phyloP scores from a whole-genome alignment of 352 stramenopile species.

The Phytophthora melonis region DNA sequence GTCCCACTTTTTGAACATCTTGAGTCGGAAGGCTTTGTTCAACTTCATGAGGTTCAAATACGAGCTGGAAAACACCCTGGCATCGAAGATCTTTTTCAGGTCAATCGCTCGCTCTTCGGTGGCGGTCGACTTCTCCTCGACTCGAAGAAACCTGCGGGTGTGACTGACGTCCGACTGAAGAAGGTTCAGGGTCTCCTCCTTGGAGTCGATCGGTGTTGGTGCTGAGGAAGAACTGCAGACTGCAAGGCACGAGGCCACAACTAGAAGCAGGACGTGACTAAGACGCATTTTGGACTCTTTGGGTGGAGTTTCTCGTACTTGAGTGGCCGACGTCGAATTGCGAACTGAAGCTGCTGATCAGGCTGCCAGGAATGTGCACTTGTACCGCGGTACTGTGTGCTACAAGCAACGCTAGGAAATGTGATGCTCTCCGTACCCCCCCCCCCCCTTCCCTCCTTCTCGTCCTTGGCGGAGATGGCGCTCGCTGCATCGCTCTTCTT shows the following conservation, averaged over 20 bases:
- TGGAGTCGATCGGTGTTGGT: not conserved
- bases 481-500: no score
- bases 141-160: not conserved
- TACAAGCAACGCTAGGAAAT: no score
- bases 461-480: no score
- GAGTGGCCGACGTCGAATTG: not conserved
- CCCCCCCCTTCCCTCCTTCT: no score
- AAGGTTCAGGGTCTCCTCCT: not conserved
- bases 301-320: not conserved
- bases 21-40: not conserved
- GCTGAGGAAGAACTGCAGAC: not conserved
- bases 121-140: not conserved
- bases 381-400: no score
- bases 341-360: not conserved
- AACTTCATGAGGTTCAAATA: not conserved
- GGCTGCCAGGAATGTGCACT: no score
- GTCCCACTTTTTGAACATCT: slow-evolving; percentile 9
- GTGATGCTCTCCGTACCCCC: no score
- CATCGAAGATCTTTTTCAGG: not conserved
- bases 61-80: not conserved
- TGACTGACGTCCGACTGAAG: not conserved
- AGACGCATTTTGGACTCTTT: not conserved
- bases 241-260: not conserved
- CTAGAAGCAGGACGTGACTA: not conserved
- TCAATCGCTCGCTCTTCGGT: slow-evolving; percentile 3